Evolutionary conservation across 2,329 filamentous ascomycete species (phyloP).

Genomic region (Alternaria burnsii): DNA sequence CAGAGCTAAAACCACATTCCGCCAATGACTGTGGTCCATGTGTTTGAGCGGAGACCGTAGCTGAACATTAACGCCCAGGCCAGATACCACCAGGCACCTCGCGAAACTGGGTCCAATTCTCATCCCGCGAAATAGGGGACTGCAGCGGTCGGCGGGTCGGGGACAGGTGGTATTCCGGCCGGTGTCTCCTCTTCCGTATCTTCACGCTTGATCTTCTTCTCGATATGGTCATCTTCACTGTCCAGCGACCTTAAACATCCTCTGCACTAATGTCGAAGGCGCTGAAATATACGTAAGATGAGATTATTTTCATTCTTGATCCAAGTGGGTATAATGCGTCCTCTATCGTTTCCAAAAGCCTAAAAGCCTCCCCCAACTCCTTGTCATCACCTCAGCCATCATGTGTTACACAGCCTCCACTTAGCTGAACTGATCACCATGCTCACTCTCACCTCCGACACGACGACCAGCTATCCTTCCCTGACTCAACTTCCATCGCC

Average conservation of each 20-base stretch:
- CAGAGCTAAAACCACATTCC: background rate
- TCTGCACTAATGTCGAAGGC: too few species aligned
- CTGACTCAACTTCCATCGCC: slow-evolving; percentile 54
- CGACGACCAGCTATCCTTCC: slow-evolving; percentile 63
- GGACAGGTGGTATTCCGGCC: accelerated
- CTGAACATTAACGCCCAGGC: background rate
- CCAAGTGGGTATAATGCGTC: slow-evolving; percentile 22
- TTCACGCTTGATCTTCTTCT: background rate
- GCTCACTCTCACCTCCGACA: slow-evolving; percentile 63
- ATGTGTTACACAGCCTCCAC: background rate
- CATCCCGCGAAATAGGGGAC: background rate
- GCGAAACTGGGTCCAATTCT: background rate
- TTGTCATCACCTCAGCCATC: background rate
- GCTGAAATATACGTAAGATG: background rate
- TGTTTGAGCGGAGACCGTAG: background rate
- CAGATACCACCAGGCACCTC: too few species aligned
- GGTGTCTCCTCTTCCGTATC: background rate
- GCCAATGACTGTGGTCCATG: background rate
- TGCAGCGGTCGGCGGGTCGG: background rate
- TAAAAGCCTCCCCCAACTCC: background rate
- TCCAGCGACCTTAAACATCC: too few species aligned
- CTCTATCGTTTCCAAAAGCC: background rate
- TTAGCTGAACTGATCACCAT: slow-evolving; percentile 69
- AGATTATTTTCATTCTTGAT: slow-evolving; percentile 16
- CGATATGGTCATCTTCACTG: background rate